Evolutionary conservation across 345 rosid species (phyloP).

Genomic region (Raphanus raphanistrum): DNA sequence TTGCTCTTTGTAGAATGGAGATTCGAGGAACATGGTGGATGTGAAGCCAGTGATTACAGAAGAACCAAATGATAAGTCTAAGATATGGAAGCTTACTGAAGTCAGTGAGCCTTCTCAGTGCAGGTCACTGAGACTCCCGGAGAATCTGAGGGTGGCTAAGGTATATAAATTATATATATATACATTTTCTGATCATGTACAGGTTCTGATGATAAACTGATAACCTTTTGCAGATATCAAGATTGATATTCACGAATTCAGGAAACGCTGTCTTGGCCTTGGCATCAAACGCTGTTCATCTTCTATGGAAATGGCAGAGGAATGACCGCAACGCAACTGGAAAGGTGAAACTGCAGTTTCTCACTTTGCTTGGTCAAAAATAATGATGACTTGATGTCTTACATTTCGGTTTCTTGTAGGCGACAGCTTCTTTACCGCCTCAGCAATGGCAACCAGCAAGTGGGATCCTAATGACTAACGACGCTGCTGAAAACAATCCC

Average conservation of each 20-base stretch:
- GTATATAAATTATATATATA: slow-evolving; percentile 38
- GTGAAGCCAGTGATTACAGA: slow-evolving; percentile 84
- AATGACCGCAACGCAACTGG: slow-evolving; percentile 76
- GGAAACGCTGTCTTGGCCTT: slow-evolving; percentile 92
- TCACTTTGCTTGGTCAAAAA: slow-evolving; percentile 4
- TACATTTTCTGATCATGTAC: slow-evolving; percentile 2
- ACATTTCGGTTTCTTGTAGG: slow-evolving; percentile 47
- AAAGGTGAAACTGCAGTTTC: slow-evolving; percentile 55
- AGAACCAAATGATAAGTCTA: slow-evolving; percentile 82
- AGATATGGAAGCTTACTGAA: slow-evolving; percentile 95
- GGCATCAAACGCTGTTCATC: slow-evolving; percentile 89
- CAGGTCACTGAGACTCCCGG: slow-evolving; percentile 88
- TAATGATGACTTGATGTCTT: background rate
- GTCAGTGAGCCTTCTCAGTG: slow-evolving; percentile 90
- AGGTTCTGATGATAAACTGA: background rate
- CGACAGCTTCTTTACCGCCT: slow-evolving; percentile 71
- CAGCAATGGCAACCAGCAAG: slow-evolving; percentile 89
- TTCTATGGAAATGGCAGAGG: slow-evolving; percentile 97
- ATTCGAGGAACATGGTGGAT: slow-evolving; percentile 78
- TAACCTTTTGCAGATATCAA: slow-evolving; percentile 69
- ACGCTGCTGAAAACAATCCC: slow-evolving; percentile 61
- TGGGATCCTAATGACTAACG: slow-evolving; percentile 85
- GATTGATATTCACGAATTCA: slow-evolving; percentile 92
- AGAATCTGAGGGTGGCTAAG: slow-evolving; percentile 77
- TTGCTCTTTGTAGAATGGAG: slow-evolving; percentile 65